Conservation (phyloP, 768 basidiomycete genomes). For the Suillus clintonianus region DNA sequence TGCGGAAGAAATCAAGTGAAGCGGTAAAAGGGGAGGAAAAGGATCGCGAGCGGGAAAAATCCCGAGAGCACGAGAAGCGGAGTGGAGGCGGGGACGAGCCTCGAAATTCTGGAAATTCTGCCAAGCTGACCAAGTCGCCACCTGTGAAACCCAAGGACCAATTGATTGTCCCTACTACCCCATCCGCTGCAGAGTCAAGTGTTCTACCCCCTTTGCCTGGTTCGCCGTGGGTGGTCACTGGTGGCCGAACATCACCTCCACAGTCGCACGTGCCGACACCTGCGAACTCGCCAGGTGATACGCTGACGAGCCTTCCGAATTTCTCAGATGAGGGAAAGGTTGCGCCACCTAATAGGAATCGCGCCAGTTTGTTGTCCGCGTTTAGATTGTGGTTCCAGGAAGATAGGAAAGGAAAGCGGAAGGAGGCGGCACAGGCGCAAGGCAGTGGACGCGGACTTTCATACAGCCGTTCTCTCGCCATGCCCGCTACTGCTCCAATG, state of each 20-base stretch:
- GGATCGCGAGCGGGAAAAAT: conserved; percentile 41
- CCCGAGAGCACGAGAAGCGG: conserved; percentile 46
- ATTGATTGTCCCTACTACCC: conserved; percentile 47
- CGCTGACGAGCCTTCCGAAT: conserved; percentile 48
- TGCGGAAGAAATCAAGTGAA: conserved; percentile 81
- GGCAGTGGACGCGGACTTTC: conserved; percentile 21
- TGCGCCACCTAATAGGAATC: conserved; percentile 50
- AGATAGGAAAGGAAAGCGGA: conserved; percentile 85
- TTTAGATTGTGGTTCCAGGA: conserved; percentile 94
- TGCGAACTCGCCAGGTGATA: conserved; percentile 55
- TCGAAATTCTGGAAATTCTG: conserved; percentile 57
- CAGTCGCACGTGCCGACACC: conserved; percentile 44
- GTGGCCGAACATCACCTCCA: conserved; percentile 40
- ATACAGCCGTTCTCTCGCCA: conserved; percentile 26
- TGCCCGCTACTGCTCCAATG: conserved; percentile 25
- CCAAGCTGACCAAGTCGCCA: conserved; percentile 69
- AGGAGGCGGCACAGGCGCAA: conserved; percentile 39
- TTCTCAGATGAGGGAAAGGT: conserved; percentile 36
- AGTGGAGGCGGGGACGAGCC: conserved; percentile 53
- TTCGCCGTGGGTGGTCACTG: conserved; percentile 77
- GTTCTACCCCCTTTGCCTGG: conserved; percentile 40
- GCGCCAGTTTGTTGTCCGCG: conserved; percentile 79
- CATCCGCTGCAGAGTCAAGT: conserved; percentile 38
- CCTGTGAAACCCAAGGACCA: conserved; percentile 56
- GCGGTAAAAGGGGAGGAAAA: conserved; percentile 65